Percentiles rank a stretch among this genome's conserved stretches.
phyloP scores from a whole-genome alignment of 768 basidiomycete genomes.

The Phylloporus arenicola region DNA sequence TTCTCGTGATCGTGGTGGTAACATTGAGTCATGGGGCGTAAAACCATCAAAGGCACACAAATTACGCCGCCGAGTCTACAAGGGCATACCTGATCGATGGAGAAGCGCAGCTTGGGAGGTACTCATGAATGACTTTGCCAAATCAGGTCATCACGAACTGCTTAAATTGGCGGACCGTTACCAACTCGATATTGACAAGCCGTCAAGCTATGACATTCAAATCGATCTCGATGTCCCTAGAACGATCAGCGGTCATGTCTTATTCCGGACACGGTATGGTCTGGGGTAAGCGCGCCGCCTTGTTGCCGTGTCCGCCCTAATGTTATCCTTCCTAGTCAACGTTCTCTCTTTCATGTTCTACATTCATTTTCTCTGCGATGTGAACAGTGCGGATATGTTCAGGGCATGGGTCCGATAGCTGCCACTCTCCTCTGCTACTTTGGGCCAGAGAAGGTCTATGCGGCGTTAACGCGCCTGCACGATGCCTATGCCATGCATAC shows the following conservation, averaged over 20 bases:
- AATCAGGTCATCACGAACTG: conserved; percentile 42
- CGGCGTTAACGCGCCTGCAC: conserved; percentile 81
- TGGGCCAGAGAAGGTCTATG: conserved; percentile 83
- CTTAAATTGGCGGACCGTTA: conserved; percentile 45
- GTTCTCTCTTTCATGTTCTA: conserved; percentile 90
- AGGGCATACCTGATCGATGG: conserved; percentile 97
- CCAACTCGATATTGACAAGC: conserved; percentile 62
- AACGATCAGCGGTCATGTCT: conserved; percentile 90
- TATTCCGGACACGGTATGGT: conserved; percentile 95
- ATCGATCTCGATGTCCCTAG: conserved; percentile 97
- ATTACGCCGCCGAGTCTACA: conserved; percentile 75
- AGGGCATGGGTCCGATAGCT: conserved; percentile 98
- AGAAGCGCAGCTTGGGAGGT: conserved; percentile 87
- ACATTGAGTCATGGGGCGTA: conserved; percentile 69
- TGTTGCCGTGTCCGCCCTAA: conserved; percentile 8
- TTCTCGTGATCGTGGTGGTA: conserved; percentile 69
- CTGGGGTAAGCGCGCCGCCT: conserved; percentile 62
- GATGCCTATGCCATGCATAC: conserved; percentile 82
- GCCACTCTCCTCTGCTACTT: conserved; percentile 93
- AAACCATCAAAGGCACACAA: conserved; percentile 61
- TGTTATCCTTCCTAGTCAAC: conserved; percentile 57
- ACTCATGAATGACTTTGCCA: conserved; percentile 55
- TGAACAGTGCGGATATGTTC: conserved; percentile 86
- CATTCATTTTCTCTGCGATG: conserved; percentile 90
- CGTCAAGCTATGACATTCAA: conserved; percentile 90